Base-by-base conservation (phyloP, 176 grass and related monocot species). In the Tuctoria greenei region DNA sequence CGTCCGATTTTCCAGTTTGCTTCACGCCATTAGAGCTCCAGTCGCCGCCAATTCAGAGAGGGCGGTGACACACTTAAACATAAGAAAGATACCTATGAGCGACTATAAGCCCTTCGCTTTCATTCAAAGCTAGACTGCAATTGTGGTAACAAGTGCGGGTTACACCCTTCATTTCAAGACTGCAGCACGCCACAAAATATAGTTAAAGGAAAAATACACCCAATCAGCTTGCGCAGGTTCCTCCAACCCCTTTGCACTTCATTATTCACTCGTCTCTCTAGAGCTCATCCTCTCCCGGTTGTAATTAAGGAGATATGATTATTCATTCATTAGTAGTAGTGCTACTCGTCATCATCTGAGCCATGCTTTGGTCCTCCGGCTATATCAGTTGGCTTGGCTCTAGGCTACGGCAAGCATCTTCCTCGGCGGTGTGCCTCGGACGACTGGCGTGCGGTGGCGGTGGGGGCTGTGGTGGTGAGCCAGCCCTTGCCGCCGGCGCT, bases 391-490 rank as follows among this genome's bases (percentile, higher is more conserved):
- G 24, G 23, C 42, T 28, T 14, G 28, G 43, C 23, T 47, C 42
- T 44, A 82, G 59, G 80, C 75, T 44, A 61, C 86, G 62, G 86
- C 69, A 52, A 75, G 51, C 38, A 69, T 54, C 80, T 79, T 83
- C 68, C 74, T 79, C 59, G 69, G 51, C 66, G 52, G 68, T 18
- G 62, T 50, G 36, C 64, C 69, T 6, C 69, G 67, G 74, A 64
- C 68, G 61, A 51, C 51, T 20, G 51, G 51, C 51, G 74, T 78
- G 43, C 43, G 80, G 64, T 31, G 31, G 31, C n/a, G n/a, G n/a
- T n/a, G n/a, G n/a, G 31, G 31, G 31, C 31, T 31, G 43, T 52
- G 80, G 64, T 64, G 80, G 45, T 34, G 75, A 52, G 80, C 52
- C 44, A 68, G 36, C 0, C 80, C 66, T 12, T 52, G 75, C 62